A percentile compares a stretch with the other conserved stretches of the same genome.
Evolutionary conservation across 345 rosid species (phyloP).

Genomic region (Brassica napus): DNA sequence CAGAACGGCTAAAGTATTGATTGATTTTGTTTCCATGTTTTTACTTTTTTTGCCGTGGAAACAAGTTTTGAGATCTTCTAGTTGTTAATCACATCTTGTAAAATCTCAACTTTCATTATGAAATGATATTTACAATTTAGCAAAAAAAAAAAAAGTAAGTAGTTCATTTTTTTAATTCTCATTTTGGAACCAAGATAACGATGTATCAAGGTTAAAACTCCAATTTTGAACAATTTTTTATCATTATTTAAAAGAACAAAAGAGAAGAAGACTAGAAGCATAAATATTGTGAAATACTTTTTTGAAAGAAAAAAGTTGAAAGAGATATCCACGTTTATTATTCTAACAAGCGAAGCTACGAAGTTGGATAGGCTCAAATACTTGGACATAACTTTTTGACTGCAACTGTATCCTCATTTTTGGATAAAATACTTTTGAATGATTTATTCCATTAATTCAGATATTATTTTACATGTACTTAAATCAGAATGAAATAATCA

Average conservation of each 20-base stretch:
- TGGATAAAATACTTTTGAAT: background rate
- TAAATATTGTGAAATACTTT: too few relatives aligned
- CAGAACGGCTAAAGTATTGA: too few relatives aligned
- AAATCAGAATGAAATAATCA: background rate
- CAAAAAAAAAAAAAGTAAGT: background rate
- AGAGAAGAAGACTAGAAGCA: too few relatives aligned
- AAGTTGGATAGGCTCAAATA: background rate
- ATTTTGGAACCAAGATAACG: background rate
- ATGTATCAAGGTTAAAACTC: background rate
- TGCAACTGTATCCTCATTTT: background rate
- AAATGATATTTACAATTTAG: too few relatives aligned
- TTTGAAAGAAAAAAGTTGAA: too few relatives aligned
- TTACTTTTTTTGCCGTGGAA: too few relatives aligned
- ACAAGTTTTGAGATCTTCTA: too few relatives aligned
- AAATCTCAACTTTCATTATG: too few relatives aligned
- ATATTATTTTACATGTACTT: background rate
- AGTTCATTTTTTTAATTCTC: background rate
- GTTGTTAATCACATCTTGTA: too few relatives aligned
- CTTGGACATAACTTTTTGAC: background rate
- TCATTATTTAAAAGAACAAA: too few relatives aligned
- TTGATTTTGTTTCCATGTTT: too few relatives aligned
- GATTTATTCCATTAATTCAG: background rate
- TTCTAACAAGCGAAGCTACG: background rate
- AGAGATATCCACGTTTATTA: too few relatives aligned
- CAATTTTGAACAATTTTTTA: background rate